Evolutionary conservation across 1,284 basidiomycete genomes (phyloP).

Genomic region (Trichosporon sp.): DNA sequence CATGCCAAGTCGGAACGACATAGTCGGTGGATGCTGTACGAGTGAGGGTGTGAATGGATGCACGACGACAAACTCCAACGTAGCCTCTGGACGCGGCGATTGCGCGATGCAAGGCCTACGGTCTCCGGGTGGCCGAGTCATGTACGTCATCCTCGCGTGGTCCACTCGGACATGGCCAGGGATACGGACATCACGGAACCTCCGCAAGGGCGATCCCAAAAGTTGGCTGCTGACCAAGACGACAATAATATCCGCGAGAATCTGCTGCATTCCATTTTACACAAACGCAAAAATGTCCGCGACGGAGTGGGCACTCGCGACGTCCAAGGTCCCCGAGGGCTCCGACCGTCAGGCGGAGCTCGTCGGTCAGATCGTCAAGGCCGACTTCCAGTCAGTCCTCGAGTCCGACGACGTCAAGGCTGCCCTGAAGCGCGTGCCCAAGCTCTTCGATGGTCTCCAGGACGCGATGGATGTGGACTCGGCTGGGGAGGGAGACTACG

Average conservation of each 20-base stretch:
- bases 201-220: constrained; percentile 8
- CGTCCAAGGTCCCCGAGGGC: background rate
- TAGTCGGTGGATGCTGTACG: constrained; percentile 10
- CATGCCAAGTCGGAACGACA: constrained; percentile 30
- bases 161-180: background rate
- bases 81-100: background rate
- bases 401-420: constrained; percentile 28
- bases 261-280: background rate
- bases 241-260: background rate
- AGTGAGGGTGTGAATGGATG: constrained; percentile 5
- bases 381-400: constrained; percentile 45
- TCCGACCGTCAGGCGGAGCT: constrained; percentile 22
- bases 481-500: constrained; percentile 41
- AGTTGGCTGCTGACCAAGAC: constrained; percentile 17
- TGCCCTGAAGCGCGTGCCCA: constrained; percentile 28
- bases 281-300: constrained; percentile 19
- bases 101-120: background rate
- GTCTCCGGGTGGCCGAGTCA: background rate
- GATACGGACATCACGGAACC: background rate
- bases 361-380: constrained; percentile 32
- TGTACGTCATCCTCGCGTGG: constrained; percentile 3
- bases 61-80: background rate
- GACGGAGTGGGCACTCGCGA: constrained; percentile 32
- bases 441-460: constrained; percentile 28
- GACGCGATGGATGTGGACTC: constrained; percentile 7